Conservation (phyloP, 2,329 filamentous ascomycete species). For the Ustulina deusta region DNA sequence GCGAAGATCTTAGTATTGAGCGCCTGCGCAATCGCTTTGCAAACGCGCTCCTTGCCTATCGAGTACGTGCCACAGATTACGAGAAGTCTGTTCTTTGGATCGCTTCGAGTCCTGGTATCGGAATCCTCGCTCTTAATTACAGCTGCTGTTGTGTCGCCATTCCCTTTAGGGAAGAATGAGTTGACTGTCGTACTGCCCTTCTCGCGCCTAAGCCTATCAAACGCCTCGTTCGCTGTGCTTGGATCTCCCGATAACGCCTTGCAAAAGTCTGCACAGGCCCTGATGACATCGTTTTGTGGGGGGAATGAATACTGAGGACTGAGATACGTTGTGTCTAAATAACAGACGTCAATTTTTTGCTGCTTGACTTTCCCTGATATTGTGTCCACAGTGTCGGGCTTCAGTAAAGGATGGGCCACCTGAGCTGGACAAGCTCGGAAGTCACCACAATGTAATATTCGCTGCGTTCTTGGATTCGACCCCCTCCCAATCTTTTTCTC, state of each 20-base stretch:
- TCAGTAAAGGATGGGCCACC: conserved; percentile 82
- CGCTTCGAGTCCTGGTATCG: conserved; percentile 47
- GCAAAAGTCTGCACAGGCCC: conserved; percentile 88
- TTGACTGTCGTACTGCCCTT: conserved; percentile 60
- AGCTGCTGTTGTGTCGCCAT: conserved; percentile 39
- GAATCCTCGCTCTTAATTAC: conserved; percentile 44
- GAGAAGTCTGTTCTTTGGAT: conserved; percentile 74
- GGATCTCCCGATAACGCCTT: conserved; percentile 78
- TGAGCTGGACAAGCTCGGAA: conserved; percentile 92
- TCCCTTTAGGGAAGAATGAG: conserved; percentile 63
- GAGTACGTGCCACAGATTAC: conserved; percentile 97
- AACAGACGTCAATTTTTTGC: conserved; percentile 94
- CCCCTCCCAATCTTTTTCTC: conserved; percentile 78
- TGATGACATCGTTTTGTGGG: conserved; percentile 86
- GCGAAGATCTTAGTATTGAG: conserved; percentile 91
- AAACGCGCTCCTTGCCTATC: conserved; percentile 97
- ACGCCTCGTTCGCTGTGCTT: conserved; percentile 60
- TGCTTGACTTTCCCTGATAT: conserved; percentile 78
- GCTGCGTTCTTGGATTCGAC: conserved; percentile 71
- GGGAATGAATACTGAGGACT: conserved; percentile 97
- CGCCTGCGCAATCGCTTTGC: conserved; percentile 88
- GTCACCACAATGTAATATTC: conserved; percentile 94
- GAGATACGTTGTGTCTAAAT: conserved; percentile 96
- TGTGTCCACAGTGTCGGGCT: conserved; percentile 77
- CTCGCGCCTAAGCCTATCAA: conserved; percentile 59